Base-by-base conservation (phyloP, 2,329 filamentous ascomycete species). In the Fusarium kyushuense region DNA sequence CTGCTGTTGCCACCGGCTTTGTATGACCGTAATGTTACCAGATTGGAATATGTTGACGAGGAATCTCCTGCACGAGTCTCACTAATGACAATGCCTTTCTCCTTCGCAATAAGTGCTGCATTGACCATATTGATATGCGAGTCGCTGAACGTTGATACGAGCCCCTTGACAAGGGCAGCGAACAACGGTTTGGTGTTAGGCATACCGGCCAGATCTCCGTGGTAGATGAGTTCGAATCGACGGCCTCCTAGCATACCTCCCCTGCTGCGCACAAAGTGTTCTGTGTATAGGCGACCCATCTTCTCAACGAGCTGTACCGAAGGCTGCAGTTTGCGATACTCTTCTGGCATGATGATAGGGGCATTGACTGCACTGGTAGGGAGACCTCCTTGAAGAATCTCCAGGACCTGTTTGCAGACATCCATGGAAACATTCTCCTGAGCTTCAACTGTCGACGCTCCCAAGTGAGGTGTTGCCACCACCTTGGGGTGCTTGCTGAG, bases 391-490 rank as follows among this genome's bases (percentile, higher is more conserved):
- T 84, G 83, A 4, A 96, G 82, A 41, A 95, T 92, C 59, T 90
- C 86, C 0, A 92, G 84, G 14, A 94, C 91, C 78, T 96, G 92
- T 33, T 90, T 89, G 77, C 92, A 95, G 11, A 95, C 92, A 71
- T 95, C 92, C 65, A 94, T 86, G 2, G 90, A 92, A 5, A 94
- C 92, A 64, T 94, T 94, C 74, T 95, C 92, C 76, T 96, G 92
- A 0, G 92, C 92, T 82, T 96, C 92, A 33, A 91, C 85, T 0
- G 92, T 96, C 0, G 89, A 92, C 0, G 92, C 92, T 10, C 92
- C 92, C 0, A 96, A 83, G 76, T 96, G 92, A 2, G 92, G 92
- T 10, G 92, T 95, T 2, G 89, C 89, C 3, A 95, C 89, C 1
- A 93, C 91, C 68, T 87, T 90, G 1, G 89, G 86, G 70, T 95